phyloP scores from a whole-genome alignment of 768 basidiomycete species.

The Royoungia palumana region DNA sequence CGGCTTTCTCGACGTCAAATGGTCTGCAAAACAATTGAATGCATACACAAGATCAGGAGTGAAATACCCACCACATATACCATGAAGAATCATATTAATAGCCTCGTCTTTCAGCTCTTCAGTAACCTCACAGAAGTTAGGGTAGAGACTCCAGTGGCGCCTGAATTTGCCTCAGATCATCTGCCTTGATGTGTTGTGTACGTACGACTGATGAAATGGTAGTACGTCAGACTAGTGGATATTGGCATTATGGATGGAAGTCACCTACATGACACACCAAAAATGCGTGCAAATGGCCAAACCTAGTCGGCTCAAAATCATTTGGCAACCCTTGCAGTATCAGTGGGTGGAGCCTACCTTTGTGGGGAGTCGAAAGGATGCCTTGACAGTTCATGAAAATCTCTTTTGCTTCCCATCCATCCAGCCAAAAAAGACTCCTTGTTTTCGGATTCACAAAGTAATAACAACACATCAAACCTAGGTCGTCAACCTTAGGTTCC shows the following conservation, averaged over 20 bases:
- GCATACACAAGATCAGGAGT: background rate
- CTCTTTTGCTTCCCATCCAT: slow-evolving; percentile 35
- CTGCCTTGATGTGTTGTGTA: background rate
- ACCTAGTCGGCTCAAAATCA: slow-evolving; percentile 17
- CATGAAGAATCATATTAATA: slow-evolving; percentile 26
- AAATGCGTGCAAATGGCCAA: slow-evolving; percentile 36
- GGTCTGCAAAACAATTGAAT: slow-evolving; percentile 12
- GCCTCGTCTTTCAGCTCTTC: slow-evolving; percentile 27
- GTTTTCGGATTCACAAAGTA: slow-evolving; percentile 50
- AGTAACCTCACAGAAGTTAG: slow-evolving; percentile 28
- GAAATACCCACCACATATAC: slow-evolving; percentile 21
- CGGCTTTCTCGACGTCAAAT: slow-evolving; percentile 27
- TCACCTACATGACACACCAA: slow-evolving; percentile 28
- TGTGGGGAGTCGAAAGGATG: slow-evolving; percentile 16
- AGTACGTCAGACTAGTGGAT: slow-evolving; percentile 4
- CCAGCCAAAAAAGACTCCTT: slow-evolving; percentile 52
- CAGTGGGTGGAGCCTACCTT: slow-evolving; percentile 16
- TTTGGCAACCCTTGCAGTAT: background rate
- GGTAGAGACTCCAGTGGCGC: slow-evolving; percentile 35
- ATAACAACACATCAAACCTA: slow-evolving; percentile 35
- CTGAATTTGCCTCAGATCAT: slow-evolving; percentile 19
- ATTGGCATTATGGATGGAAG: background rate
- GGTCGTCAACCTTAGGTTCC: slow-evolving; percentile 32
- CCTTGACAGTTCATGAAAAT: slow-evolving; percentile 30
- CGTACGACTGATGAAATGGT: background rate